Evolutionary conservation across 2,329 filamentous ascomycete species (phyloP).

Genomic region (Chrysoporthe deuterocubensis): DNA sequence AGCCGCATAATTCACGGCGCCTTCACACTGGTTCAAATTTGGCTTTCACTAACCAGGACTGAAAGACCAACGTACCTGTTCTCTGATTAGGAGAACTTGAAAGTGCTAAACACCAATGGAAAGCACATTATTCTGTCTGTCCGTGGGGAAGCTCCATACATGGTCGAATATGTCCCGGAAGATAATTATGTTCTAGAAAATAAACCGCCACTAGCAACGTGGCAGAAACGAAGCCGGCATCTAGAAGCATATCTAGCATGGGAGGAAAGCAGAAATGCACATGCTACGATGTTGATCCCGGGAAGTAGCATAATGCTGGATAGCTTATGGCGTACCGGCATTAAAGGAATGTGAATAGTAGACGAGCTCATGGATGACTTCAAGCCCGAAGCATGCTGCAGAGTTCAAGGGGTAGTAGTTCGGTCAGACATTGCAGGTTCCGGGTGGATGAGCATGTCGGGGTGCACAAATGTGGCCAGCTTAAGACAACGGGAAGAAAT

Average conservation of each 20-base stretch:
- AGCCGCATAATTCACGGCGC: constrained; percentile 7
- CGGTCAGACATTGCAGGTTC: constrained; percentile 5
- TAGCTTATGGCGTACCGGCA: constrained; percentile 17
- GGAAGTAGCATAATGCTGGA: constrained; percentile 19
- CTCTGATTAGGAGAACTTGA: not conserved
- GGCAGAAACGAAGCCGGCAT: not conserved
- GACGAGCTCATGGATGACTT: not conserved
- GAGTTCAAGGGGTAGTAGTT: not conserved
- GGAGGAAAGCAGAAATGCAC: not conserved
- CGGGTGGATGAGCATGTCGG: not conserved
- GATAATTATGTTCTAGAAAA: not conserved
- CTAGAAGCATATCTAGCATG: not conserved
- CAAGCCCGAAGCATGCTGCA: not conserved
- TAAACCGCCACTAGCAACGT: not conserved
- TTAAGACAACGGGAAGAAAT: not conserved
- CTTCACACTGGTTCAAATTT: constrained; percentile 4
- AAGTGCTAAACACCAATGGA: not conserved
- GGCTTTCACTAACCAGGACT: not conserved
- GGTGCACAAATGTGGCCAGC: constrained; percentile 1
- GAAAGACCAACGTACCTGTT: not conserved
- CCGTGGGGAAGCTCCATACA: not conserved
- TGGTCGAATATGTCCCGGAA: not conserved
- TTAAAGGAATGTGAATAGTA: not conserved
- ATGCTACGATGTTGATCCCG: constrained; percentile 3
- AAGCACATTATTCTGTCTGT: not conserved